Evolutionary conservation across 2,329 filamentous ascomycete genomes (phyloP), one percentile per base, ranked within the genome.

Genomic region (Ophiocordyceps sinensis): DNA sequence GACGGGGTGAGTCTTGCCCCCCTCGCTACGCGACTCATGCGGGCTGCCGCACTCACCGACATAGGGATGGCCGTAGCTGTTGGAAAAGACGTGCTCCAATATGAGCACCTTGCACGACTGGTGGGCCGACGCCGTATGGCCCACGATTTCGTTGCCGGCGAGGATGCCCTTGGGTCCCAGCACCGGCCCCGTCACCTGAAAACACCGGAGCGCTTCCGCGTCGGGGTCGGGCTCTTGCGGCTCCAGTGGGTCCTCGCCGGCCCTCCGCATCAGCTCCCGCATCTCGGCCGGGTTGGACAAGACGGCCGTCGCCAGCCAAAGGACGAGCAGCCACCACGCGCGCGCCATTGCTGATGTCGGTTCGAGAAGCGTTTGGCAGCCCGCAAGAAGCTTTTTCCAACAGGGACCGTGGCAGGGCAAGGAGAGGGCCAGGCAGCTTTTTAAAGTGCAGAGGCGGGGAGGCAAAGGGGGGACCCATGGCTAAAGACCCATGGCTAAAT

Each of bases 41-140:
- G n/a, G n/a, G n/a, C n/a, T n/a, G n/a, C n/a, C n/a, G 8, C 19
- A 60, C 70, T 61, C 63, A 77, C 81, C 80, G 49, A 87, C 67
- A 54, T 78, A 88, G 1, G 84, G 84, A 29, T 68, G 56, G n/a
- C 78, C 79, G 55, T 87, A 88, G 47, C 81, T 87, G 46, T 64
- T 73, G 11, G 66, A 81, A 64, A 89, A 89, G 0, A 72, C 69
- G 59, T 86, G 70, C 3, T 77, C 63, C 74, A 87, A 83, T 42
- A 89, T 59, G n/a, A 72, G 59, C 32, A 76, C 54, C 36, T 71
- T 61, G 53, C 72, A 77, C 38, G 60, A 54, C 5, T 4, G 10
- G 32, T 15, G 9, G 13, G 2, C 12, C 3, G 4, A 1, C 5
- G 9, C 3, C 15, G 9, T 3, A 7, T 7, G 32, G 13, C n/a